Conservation (phyloP, 495 filamentous ascomycete genomes). For the Friedmanniomyces endolithicus region DNA sequence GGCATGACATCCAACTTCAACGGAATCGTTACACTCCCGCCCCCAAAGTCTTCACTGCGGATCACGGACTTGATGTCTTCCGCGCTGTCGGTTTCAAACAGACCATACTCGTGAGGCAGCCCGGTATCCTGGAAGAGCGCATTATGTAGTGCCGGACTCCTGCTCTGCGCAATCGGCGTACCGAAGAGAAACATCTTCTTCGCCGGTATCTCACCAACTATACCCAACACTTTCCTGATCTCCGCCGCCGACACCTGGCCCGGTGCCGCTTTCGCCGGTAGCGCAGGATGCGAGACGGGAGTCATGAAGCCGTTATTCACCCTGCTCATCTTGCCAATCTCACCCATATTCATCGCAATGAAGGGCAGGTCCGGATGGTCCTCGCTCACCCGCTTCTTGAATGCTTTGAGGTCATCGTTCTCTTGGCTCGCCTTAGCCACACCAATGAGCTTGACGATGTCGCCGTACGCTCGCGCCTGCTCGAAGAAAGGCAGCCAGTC, state of each 20-base stretch:
- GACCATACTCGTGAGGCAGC: constrained; percentile 76
- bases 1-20: constrained; percentile 82
- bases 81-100: constrained; percentile 60
- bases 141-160: constrained; percentile 85
- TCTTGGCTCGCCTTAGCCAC: constrained; percentile 64
- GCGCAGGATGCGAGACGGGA: constrained; percentile 77
- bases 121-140: constrained; percentile 64
- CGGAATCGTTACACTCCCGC: constrained; percentile 89
- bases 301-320: constrained; percentile 90
- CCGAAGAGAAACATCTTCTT: constrained; percentile 81
- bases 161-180: constrained; percentile 63
- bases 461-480: constrained; percentile 70
- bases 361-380: constrained; percentile 58
- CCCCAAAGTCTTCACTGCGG: constrained; percentile 63
- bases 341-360: constrained; percentile 95
- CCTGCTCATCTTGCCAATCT: constrained; percentile 72
- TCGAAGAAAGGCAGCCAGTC: constrained; percentile 79
- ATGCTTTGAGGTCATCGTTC: constrained; percentile 73
- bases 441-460: constrained; percentile 90
- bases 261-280: constrained; percentile 87
- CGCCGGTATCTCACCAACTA: constrained; percentile 67
- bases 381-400: constrained; percentile 61
- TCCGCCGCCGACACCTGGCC: constrained; percentile 88
- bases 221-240: constrained; percentile 61
- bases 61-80: constrained; percentile 56